Evolutionary conservation across 352 stramenopile genomes (phyloP), one percentile per base, ranked within the genome.

Genomic region (Phytophthora lateralis): DNA sequence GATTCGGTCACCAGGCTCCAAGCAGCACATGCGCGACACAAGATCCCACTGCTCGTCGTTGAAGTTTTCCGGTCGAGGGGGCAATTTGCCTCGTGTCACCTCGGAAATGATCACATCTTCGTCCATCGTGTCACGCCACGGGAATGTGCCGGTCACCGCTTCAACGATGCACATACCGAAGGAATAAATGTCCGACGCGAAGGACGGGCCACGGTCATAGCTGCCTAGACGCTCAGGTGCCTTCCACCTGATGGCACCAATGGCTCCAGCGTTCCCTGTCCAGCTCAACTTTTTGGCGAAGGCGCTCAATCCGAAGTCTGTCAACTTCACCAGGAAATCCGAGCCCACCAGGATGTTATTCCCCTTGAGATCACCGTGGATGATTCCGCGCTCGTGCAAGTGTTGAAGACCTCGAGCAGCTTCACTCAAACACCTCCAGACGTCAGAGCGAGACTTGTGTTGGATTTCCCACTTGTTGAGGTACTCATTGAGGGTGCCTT

Each of bases 341-440:
- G 75, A 62, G 20, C 81, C 80, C 6, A 96, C 66, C 14, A 97
- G 65, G 32, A 97, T 73, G 55, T 96, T 97, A 46, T 79, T 85
- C 24, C 78, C 76, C 68, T 97, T 97, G 15, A 97, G 73, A 56
- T 97, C 85, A 8, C 88, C 76, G 45, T 97, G 89, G 15, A 96
- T 67, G 27, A 89, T 72, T 4, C 69, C 54, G 11, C 70, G 55
- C 8, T 69, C 46, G 48, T 76, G 71, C 17, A 79, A 39, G 21
- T 75, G 44, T 18, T 64, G 55, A 21, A 79, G 55, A 2, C 67
- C 67, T 37, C 46, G 63, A 50, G 71, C 55, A 42, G 67, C 60
- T 59, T 79, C 60, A 20, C 24, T 44, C 41, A 69, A 17, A 41
- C 50, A 68, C 26, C 30, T 63, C 63, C 63, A 72, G 5, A 57